These are phyloP conservation scores for Sclerotinia sclerotiorum DNA, from an alignment of 2,329 filamentous ascomycete genomes.

Conservation along the genomic window DNA sequence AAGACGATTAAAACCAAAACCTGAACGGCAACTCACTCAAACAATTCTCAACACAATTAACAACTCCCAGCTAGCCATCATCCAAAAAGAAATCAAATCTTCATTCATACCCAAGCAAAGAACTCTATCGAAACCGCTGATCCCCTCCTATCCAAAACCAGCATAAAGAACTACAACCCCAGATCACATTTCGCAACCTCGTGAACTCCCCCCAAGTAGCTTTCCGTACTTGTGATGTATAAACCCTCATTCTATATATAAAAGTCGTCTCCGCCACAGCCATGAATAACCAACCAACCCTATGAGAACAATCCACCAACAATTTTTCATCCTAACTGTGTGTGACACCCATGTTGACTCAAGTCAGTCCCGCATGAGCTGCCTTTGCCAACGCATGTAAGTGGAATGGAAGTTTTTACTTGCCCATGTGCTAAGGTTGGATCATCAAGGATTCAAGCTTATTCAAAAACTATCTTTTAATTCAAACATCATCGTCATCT, in stretches of 20 bases:
- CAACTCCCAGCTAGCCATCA: no score
- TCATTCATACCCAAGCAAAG: not conserved
- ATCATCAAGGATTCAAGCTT: not conserved
- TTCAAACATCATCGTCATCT: not conserved
- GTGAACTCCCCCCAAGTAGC: not conserved
- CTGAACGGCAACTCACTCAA: not conserved
- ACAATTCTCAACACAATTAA: no score
- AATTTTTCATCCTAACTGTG: not conserved
- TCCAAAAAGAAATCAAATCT: not conserved
- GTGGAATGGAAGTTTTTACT: not conserved
- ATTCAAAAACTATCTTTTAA: not conserved
- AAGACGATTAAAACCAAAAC: not conserved
- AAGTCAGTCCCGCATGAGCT: constrained; percentile 10
- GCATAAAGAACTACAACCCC: not conserved
- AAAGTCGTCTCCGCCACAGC: not conserved
- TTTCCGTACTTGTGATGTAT: not conserved
- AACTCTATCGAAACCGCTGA: not conserved
- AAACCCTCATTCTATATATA: not conserved
- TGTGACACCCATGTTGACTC: not conserved
- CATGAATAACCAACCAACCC: not conserved
- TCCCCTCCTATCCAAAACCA: not conserved
- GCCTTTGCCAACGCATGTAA: constrained; percentile 14
- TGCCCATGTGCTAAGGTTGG: no score
- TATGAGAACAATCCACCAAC: not conserved
- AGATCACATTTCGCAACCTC: not conserved